These are phyloP conservation scores for Arxiozyma telluris DNA, from an alignment of 1,139 yeast genomes.

Conservation along the genomic window DNA sequence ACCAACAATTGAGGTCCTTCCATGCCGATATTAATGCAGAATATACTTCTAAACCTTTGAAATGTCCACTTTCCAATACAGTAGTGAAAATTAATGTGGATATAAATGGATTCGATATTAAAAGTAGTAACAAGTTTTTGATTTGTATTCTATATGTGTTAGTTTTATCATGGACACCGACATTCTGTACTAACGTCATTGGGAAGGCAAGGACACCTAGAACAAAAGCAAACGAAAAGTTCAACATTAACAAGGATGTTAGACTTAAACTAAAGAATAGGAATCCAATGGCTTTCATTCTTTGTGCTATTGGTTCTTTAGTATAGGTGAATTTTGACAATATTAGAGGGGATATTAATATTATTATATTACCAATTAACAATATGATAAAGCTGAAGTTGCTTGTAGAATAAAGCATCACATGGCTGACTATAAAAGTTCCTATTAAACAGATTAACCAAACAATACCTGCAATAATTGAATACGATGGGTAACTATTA, in stretches of 20 bases:
- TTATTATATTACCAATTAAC: conserved; percentile 7
- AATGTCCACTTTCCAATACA: conserved; percentile 27
- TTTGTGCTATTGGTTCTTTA: conserved; percentile 18
- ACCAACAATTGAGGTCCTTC: conserved; percentile 71
- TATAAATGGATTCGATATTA: conserved; percentile 50
- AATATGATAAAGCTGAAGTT: neutral
- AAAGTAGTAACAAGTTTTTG: conserved; percentile 32
- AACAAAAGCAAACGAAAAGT: conserved; percentile 69
- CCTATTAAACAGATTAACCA: conserved; percentile 14
- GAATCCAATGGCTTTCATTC: conserved; percentile 38
- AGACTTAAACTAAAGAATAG: conserved; percentile 59
- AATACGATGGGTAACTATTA: conserved; percentile 17
- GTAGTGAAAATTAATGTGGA: conserved; percentile 34
- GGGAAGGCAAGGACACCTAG: conserved; percentile 67
- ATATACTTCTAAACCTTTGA: conserved; percentile 34
- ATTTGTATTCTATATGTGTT: conserved; percentile 16
- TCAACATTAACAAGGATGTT: conserved; percentile 68
- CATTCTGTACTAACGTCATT: conserved; percentile 45
- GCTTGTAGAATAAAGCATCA: neutral
- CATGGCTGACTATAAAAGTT: conserved; percentile 23
- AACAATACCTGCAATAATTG: conserved; percentile 13
- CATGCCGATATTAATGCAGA: conserved; percentile 55
- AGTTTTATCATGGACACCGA: conserved; percentile 5
- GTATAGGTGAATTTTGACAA: conserved; percentile 4
- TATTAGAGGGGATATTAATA: neutral